Percentiles rank a stretch among this genome's conserved stretches.
These are phyloP conservation scores for Irpex sp. DNA, from an alignment of 1,284 basidiomycete genomes.

Conservation along the genomic window DNA sequence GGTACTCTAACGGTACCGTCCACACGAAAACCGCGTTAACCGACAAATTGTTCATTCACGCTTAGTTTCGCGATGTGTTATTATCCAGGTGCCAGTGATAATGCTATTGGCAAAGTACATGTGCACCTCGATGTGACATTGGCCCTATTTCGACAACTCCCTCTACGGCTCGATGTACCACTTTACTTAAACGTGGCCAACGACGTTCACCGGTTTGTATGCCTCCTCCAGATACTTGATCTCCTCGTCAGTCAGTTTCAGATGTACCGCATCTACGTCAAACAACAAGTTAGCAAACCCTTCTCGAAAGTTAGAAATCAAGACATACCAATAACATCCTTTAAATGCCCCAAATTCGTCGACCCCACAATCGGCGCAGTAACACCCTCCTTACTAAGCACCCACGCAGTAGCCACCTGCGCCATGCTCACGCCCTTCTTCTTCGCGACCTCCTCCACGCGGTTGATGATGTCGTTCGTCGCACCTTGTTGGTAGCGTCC, in stretches of 20 bases:
- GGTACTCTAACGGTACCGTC: no score
- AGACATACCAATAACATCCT: conserved; percentile 16
- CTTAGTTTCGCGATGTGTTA: no score
- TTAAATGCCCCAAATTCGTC: conserved; percentile 28
- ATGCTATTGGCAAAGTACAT: no score
- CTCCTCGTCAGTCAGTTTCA: conserved; percentile 4
- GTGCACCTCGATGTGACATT: no score
- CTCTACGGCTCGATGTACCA: not conserved
- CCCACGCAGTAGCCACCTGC: conserved; percentile 17
- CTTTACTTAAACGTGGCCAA: not conserved
- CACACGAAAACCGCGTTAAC: no score
- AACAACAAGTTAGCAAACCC: not conserved
- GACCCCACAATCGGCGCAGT: conserved; percentile 31
- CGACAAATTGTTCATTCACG: no score
- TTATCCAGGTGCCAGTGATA: no score
- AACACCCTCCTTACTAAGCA: conserved; percentile 15
- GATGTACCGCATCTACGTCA: not conserved
- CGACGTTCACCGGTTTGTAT: not conserved
- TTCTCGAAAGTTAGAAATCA: not conserved
- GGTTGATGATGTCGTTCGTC: conserved; percentile 2
- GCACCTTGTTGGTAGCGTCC: conserved; percentile 2
- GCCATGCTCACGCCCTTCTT: conserved; percentile 28
- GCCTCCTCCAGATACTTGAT: conserved; percentile 6
- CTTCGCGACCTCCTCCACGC: conserved; percentile 41
- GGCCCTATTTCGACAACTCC: no score